Evolutionary conservation across 768 basidiomycete species (phyloP), one percentile per base, ranked within the genome.

Genomic region (Suillus subalutaceus): DNA sequence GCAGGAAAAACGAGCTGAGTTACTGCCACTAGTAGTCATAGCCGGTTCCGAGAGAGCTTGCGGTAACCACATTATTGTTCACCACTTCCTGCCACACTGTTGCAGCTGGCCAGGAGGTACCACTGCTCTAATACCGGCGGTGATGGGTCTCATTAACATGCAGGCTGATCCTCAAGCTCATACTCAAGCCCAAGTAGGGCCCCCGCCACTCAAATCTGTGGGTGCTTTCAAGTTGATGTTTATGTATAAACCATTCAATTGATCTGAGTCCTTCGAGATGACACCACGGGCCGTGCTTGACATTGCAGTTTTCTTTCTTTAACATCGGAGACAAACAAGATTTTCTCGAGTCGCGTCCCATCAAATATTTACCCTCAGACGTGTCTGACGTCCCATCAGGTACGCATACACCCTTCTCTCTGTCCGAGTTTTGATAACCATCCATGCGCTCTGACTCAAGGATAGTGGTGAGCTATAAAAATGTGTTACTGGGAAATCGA

Each of bases 101-200:
- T 26, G 26, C 26, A 26, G 26, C 26, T n/a, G 26, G 26, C 26
- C 26, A 26, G 26, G 26, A 26, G 26, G 26, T 26, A 26, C 26
- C 26, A 26, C 26, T 26, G 26, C 26, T 26, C 26, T 26, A 26
- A 26, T 26, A 26, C 26, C 2, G 26, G 26, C 26, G 26, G 26
- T 26, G 26, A 32, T 3, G 32, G 32, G 35, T 37, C 20, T 71
- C 56, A 63, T 59, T 53, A 66, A 70, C 48, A 67, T 69, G 9
- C 63, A n/a, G 67, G 18, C 68, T 72, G 12, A 50, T 66, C 0
- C n/a, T 75, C 41, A 52, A 46, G 69, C 69, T 77, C 40, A 70
- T 77, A 56, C 66, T 77, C 62, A 71, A 74, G 53, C 75, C 74
- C 32, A 75, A 75, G 58, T 32, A 5, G 32, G 32, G 32, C 3